phyloP scores from a whole-genome alignment of 441 rosid genomes.

The Populus hybrid region DNA sequence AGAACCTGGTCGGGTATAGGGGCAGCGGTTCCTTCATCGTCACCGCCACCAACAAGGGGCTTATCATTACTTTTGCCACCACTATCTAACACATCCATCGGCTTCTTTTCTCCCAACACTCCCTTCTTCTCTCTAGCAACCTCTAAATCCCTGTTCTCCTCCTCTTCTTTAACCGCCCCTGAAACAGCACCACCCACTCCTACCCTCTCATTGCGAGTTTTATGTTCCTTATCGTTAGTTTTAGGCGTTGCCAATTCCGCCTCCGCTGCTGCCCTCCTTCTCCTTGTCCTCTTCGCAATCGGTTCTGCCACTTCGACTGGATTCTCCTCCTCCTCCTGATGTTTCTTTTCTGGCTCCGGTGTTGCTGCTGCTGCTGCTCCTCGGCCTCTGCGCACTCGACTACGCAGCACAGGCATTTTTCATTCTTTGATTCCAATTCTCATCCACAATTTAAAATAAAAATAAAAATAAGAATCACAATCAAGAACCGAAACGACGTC shows the following conservation, averaged over 20 bases:
- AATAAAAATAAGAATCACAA: background rate
- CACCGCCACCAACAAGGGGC: constrained; percentile 38
- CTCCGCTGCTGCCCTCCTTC: constrained; percentile 25
- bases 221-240: background rate
- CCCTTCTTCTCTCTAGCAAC: background rate
- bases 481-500: background rate
- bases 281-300: constrained; percentile 45
- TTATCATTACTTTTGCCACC: constrained; percentile 46
- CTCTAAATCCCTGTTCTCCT: constrained; percentile 18
- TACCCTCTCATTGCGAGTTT: constrained; percentile 1
- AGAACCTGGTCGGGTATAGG: constrained; percentile 62
- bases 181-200: background rate
- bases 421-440: constrained; percentile 39
- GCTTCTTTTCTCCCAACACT: constrained; percentile 32
- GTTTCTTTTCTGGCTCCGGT: background rate
- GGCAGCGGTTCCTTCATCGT: constrained; percentile 55
- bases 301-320: constrained; percentile 42
- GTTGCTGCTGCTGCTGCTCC: constrained; percentile 22
- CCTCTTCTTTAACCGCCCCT: constrained; percentile 32
- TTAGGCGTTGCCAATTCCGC: constrained; percentile 15
- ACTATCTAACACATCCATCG: constrained; percentile 42
- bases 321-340: constrained; percentile 11
- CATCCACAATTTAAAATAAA: background rate
- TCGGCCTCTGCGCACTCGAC: constrained; percentile 56
- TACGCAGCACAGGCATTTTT: constrained; percentile 73